Base-by-base conservation (phyloP, 495 filamentous ascomycete species). In the Penicillium chermesinum region DNA sequence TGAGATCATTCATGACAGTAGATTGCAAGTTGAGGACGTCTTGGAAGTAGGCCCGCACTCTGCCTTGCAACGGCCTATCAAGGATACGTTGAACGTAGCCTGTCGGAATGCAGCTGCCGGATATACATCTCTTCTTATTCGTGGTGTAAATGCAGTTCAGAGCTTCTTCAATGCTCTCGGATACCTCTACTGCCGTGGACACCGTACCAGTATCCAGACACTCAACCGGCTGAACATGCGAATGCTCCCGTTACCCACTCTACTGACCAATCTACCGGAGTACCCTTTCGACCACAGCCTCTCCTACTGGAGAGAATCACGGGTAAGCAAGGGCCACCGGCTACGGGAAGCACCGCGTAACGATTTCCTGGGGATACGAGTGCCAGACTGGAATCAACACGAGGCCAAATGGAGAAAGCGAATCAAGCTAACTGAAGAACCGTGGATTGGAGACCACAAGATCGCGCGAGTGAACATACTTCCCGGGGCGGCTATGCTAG, bases 21-120 rank as follows among this genome's bases (percentile, higher is more conserved):
- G n/a, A n/a, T n/a, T n/a, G n/a, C n/a, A 6, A 12, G 42, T 46
- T 3, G 50, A 61, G 15, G 38, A 67, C 3, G 37, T 80, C 0
- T n/a, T 81, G 9, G 78, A 81, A 52, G 52, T 81, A 14, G 76
- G 78, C 0, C 76, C 78, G 0, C 69, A 74, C 35, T 49, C 58
- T 0, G 64, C 65, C 0, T 45, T 82, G 0, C 48, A 63, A 10
- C 61, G 65, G 2, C 64, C 75, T 0, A 52, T 71, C 9, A 59
- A 52, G 8, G 60, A 75, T 7, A 67, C 62, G 20, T 47, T 48
- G 37, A 42, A 39, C 10, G 37, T 2, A 22, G 38, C 22, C 14
- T 25, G 32, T 36, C 38, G 10, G 2, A 21, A 25, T 7, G 36
- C 38, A 7, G n/a, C n/a, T 3, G 38, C 54, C 2, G 17, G 16